Evolutionary conservation across 1,284 basidiomycete genomes (phyloP).

Genomic region (Cystobasidium slooffiae): DNA sequence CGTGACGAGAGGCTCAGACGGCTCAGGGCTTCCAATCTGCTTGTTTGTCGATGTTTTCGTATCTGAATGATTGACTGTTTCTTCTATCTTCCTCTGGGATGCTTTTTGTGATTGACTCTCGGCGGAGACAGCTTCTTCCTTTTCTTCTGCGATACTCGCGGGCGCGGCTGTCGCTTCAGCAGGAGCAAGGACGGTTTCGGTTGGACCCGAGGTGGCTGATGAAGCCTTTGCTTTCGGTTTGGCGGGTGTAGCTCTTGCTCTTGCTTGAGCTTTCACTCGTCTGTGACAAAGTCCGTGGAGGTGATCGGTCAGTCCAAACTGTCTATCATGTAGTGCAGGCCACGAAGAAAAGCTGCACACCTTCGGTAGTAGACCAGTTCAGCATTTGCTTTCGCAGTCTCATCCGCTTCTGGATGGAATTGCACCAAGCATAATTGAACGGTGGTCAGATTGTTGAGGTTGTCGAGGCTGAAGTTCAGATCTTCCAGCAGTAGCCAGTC

Average conservation of each 20-base stretch:
- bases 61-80: not conserved
- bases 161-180: not conserved
- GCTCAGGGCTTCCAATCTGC: too few species aligned
- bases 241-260: not conserved
- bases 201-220: not conserved
- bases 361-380: constrained; percentile 39
- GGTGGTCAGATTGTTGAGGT: constrained; percentile 23
- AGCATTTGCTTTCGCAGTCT: constrained; percentile 22
- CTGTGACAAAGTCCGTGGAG: not conserved
- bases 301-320: not conserved
- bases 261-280: constrained; percentile 17
- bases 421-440: constrained; percentile 35
- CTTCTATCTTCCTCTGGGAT: not conserved
- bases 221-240: constrained; percentile 6
- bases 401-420: constrained; percentile 34
- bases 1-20: too few species aligned
- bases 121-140: not conserved
- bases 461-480: constrained; percentile 11
- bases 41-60: not conserved
- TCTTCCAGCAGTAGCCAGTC: constrained; percentile 20
- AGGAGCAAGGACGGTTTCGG: not conserved
- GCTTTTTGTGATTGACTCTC: not conserved
- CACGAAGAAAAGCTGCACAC: constrained; percentile 1
- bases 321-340: not conserved
- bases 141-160: not conserved